Conservation (phyloP, 2,329 filamentous ascomycete species). For the Fusarium sp. region DNA sequence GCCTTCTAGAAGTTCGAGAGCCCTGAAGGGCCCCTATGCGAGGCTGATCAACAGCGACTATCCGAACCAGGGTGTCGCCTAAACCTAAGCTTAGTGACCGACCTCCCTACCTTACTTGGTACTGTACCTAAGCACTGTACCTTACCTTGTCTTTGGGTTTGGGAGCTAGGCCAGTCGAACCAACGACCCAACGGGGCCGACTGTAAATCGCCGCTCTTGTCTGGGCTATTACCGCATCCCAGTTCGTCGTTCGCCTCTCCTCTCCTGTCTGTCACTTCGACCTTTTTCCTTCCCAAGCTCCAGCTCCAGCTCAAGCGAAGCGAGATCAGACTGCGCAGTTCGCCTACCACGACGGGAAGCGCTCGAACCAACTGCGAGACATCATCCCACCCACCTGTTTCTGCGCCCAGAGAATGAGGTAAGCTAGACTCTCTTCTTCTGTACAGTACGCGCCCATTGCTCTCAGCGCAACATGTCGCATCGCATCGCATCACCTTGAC, state of each 20-base stretch:
- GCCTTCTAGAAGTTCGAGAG: constrained; percentile 49
- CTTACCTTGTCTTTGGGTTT: constrained; percentile 13
- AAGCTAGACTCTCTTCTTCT: constrained; percentile 18
- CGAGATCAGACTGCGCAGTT: constrained; percentile 31
- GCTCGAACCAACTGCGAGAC: constrained; percentile 31
- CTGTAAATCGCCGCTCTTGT: constrained; percentile 38
- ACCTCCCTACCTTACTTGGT: constrained; percentile 9
- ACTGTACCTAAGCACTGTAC: too few species aligned
- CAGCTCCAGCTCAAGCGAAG: constrained; percentile 3
- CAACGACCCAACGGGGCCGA: constrained; percentile 19
- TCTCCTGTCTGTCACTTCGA: constrained; percentile 11
- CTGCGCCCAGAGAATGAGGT: constrained; percentile 41
- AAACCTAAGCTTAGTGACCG: constrained; percentile 37
- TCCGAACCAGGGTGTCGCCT: constrained; percentile 47
- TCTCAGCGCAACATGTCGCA: constrained; percentile 10
- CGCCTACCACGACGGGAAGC: constrained; percentile 29
- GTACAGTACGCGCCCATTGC: constrained; percentile 21
- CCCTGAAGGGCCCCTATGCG: constrained; percentile 48
- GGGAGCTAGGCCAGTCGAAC: constrained; percentile 13
- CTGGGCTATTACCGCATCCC: constrained; percentile 24
- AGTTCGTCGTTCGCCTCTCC: constrained; percentile 20
- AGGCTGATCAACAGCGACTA: constrained; percentile 50
- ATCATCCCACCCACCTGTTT: constrained; percentile 26
- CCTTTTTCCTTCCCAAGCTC: not conserved
- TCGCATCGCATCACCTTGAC: constrained; percentile 12